phyloP scores from a whole-genome alignment of 345 rosid genomes.

The Jatropha curcas region DNA sequence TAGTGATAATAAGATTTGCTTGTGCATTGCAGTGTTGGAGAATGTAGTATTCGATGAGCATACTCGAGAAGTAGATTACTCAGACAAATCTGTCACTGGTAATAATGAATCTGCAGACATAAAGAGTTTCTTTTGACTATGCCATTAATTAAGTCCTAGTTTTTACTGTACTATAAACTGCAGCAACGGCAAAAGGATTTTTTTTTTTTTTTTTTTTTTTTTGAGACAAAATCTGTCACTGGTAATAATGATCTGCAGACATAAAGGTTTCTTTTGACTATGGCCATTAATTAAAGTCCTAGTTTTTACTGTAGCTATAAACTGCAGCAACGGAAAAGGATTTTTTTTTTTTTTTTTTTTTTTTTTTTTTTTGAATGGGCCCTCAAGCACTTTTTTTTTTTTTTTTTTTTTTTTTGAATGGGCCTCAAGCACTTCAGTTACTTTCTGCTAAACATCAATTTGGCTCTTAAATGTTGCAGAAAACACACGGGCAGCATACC shows the following conservation, averaged over 20 bases:
- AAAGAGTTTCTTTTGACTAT: background rate
- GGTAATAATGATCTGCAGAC: slow-evolving; percentile 36
- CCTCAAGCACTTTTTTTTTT: too few relatives aligned
- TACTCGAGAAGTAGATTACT: slow-evolving; percentile 77
- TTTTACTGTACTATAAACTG: too few relatives aligned
- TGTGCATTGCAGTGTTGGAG: slow-evolving; percentile 65
- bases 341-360: too few relatives aligned
- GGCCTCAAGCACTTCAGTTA: too few relatives aligned
- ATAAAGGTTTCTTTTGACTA: background rate
- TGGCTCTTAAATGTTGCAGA: slow-evolving; percentile 22
- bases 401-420: too few relatives aligned
- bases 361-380: too few relatives aligned
- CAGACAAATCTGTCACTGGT: slow-evolving; percentile 93
- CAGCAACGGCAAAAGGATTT: too few relatives aligned
- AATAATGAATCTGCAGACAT: background rate
- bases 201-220: too few relatives aligned
- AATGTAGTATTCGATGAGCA: slow-evolving; percentile 96
- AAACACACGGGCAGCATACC: slow-evolving; percentile 40
- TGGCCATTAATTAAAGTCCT: background rate
- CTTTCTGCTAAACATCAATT: background rate
- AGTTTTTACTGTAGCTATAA: too few relatives aligned
- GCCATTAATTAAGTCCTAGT: background rate
- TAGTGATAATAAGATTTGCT: slow-evolving; percentile 2
- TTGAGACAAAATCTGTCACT: slow-evolving; percentile 89
- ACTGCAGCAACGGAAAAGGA: too few relatives aligned